Conservation (phyloP, 2,329 filamentous ascomycete species). For the Hirsutella thompsonii region DNA sequence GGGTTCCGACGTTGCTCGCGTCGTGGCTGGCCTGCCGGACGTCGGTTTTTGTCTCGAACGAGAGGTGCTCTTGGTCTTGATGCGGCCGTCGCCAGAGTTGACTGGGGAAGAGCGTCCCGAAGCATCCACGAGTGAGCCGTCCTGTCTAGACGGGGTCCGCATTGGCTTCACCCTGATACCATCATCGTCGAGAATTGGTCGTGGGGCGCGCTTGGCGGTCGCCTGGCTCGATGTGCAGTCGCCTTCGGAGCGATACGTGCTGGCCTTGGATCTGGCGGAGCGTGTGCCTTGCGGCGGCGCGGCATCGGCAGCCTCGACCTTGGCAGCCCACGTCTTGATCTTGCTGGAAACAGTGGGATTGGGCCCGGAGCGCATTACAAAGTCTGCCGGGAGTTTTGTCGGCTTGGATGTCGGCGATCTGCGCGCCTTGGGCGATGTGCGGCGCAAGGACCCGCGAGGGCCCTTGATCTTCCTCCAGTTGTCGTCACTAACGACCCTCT, state of each 20-base stretch:
- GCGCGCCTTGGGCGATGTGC: conserved; percentile 22
- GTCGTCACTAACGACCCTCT: conserved; percentile 84
- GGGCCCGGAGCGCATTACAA: conserved; percentile 36
- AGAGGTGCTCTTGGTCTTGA: conserved; percentile 14
- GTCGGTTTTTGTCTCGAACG: conserved; percentile 7
- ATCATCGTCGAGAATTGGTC: conserved; percentile 18
- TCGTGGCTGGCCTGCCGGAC: conserved; percentile 6
- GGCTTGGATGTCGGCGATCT: conserved; percentile 11
- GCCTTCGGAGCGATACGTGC: conserved; percentile 11
- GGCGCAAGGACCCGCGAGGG: conserved; percentile 33
- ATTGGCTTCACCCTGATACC: conserved; percentile 32
- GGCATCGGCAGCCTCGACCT: conserved; percentile 36
- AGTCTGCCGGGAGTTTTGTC: conserved; percentile 41
- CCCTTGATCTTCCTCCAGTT: conserved; percentile 64
- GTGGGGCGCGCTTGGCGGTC: conserved; percentile 11
- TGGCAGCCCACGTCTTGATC: conserved; percentile 48
- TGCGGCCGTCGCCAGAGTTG: conserved; percentile 6
- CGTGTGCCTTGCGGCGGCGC: conserved; percentile 21
- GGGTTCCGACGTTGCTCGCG: conserved; percentile 15
- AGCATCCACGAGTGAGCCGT: background rate
- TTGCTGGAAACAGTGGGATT: conserved; percentile 46
- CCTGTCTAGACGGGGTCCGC: conserved; percentile 5
- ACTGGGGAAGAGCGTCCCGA: background rate
- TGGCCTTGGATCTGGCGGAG: conserved; percentile 21
- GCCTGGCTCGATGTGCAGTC: conserved; percentile 15